Evolutionary conservation across 2,329 filamentous ascomycete species (phyloP).

Genomic region (Verticillium zaregamsianum): DNA sequence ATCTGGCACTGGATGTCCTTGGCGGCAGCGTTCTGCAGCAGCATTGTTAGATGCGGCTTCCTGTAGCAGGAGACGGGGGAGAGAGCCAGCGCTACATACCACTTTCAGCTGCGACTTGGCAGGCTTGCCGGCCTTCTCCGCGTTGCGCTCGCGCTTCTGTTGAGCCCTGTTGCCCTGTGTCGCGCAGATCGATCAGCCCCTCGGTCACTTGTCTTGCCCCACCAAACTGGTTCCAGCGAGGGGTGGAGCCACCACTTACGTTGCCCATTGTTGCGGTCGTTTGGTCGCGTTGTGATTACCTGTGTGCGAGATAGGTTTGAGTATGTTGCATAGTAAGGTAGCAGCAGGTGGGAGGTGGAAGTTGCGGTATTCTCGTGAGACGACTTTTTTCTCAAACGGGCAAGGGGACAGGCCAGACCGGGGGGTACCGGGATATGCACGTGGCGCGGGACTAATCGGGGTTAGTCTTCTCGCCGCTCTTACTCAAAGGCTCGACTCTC

Average conservation of each 20-base stretch:
- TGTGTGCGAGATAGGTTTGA: neutral
- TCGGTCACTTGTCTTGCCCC: neutral
- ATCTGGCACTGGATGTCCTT: conserved; percentile 72
- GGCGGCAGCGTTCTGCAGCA: conserved; percentile 61
- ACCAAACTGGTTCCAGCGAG: neutral
- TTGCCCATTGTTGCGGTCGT: conserved; percentile 8
- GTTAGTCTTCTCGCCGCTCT: no score
- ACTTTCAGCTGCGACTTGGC: conserved; percentile 67
- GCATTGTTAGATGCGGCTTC: neutral
- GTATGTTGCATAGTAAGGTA: neutral
- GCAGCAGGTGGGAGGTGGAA: neutral
- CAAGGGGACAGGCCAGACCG: neutral
- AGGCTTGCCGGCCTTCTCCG: conserved; percentile 52
- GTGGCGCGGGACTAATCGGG: no score
- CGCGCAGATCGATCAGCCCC: neutral
- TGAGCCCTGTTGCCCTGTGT: conserved; percentile 59
- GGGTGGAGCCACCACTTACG: neutral
- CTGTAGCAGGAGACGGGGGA: neutral
- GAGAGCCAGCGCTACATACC: conserved; percentile 36
- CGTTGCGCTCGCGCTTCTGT: conserved; percentile 70
- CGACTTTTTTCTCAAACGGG: neutral
- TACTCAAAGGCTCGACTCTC: no score
- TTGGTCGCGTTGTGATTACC: neutral
- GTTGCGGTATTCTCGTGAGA: neutral
- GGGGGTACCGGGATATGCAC: no score